Base-by-base conservation (phyloP, 2,329 filamentous ascomycete genomes). In the Penicillium sp. region DNA sequence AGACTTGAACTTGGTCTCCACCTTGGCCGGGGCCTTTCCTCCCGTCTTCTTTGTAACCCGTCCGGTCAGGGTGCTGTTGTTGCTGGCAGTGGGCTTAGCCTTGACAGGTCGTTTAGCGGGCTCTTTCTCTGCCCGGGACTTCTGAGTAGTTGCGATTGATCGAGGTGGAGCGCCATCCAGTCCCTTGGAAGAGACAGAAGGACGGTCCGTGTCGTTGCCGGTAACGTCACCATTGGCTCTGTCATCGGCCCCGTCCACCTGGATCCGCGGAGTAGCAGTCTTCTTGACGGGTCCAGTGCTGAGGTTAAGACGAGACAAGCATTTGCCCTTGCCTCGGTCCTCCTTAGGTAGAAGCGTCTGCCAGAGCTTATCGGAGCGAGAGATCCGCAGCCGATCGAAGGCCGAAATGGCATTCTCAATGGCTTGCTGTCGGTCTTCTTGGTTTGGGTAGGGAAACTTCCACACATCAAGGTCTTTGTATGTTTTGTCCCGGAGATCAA, bases 401-500 rank as follows among this genome's bases (percentile, higher is more conserved):
- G 85, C 84, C 53, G 81, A 82, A 65, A 88, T 82, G 53, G 85
- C 85, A 71, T 83, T 83, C 61, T 87, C 82, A 65, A 88, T 84
- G 27, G 85, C 86, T 53, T 80, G 75, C 60, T 86, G 77, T 19
- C 85, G 79, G 55, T 87, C 83, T 47, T 83, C 79, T 47, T 80
- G 67, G 37, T 74, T 79, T 27, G 78, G 79, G 69, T 87, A 88
- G 13, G 78, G 78, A 66, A 88, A 88, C 8, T 79, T 81, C 78
- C 81, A 88, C 10, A 86, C 79, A 65, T 87, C 84, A 60, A 88
- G 74, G 52, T 88, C 85, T 64, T 83, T 84, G 69, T 82, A 88
- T 16, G 77, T 73, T 66, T 83, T 84, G 70, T 87, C 85, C 33
- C 75, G 80, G 60, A 88, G 75, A 63, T 81, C 74, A 72, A 80